These are phyloP conservation scores for Macrophomina phaseolina DNA, from an alignment of 2,329 filamentous ascomycete genomes.

Conservation along the genomic window DNA sequence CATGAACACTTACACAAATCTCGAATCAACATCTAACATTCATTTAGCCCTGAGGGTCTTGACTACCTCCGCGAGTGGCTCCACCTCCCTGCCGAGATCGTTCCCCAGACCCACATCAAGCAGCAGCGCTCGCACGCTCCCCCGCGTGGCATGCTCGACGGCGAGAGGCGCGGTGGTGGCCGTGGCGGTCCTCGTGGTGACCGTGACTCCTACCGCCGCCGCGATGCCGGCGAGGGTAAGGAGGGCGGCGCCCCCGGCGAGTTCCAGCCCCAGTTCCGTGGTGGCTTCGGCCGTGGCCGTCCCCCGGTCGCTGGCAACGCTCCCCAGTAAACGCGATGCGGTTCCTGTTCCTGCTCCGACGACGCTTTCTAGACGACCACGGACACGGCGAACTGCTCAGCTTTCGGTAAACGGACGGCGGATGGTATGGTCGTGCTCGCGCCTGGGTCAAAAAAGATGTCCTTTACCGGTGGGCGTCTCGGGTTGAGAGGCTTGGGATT, in stretches of 20 bases:
- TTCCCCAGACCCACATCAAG: constrained; percentile 99
- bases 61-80: constrained; percentile 99
- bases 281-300: constrained; percentile 44
- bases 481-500: constrained; percentile 27
- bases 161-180: constrained; percentile 38
- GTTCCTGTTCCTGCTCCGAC: constrained; percentile 11
- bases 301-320: constrained; percentile 23
- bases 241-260: constrained; percentile 48
- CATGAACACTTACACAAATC: constrained; percentile 28
- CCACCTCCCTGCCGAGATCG: constrained; percentile 98
- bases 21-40: neutral
- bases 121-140: constrained; percentile 98
- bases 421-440: neutral
- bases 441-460: constrained; percentile 14
- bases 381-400: constrained; percentile 8
- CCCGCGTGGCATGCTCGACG: constrained; percentile 88
- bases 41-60: constrained; percentile 80
- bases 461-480: constrained; percentile 26
- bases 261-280: constrained; percentile 52
- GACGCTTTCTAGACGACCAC: constrained; percentile 19
- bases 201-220: constrained; percentile 89
- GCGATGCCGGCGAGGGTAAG: constrained; percentile 66
- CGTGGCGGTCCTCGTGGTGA: constrained; percentile 67
- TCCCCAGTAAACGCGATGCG: constrained; percentile 26
- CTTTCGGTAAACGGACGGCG: constrained; percentile 4